A percentile compares a stretch with the other conserved stretches of the same genome.
Evolutionary conservation across 495 filamentous ascomycete species (phyloP).

Genomic region (Astrothelium subdiscretum): DNA sequence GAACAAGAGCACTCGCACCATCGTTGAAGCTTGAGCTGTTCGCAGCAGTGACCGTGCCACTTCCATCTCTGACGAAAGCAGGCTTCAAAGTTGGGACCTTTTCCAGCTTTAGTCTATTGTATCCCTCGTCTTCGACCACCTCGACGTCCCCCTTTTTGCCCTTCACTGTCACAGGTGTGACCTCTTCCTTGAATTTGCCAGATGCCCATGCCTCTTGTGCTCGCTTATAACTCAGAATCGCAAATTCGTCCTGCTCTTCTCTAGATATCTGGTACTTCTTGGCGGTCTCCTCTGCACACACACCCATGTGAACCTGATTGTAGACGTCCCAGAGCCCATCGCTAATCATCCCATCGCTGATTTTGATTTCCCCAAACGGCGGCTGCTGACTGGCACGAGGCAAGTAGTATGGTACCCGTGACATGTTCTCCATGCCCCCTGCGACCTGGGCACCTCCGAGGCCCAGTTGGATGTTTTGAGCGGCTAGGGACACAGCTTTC

Average conservation of each 20-base stretch:
- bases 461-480: constrained; percentile 88
- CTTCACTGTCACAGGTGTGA: constrained; percentile 74
- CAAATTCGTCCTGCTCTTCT: constrained; percentile 81
- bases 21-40: constrained; percentile 91
- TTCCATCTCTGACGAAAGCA: constrained; percentile 73
- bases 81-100: constrained; percentile 82
- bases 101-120: constrained; percentile 67
- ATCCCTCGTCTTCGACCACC: constrained; percentile 76
- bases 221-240: constrained; percentile 74
- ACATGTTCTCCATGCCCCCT: constrained; percentile 98
- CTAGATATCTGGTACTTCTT: constrained; percentile 73
- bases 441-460: constrained; percentile 76
- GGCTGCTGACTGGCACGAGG: constrained; percentile 63
- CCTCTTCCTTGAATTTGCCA: constrained; percentile 71
- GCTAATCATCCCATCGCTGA: constrained; percentile 87
- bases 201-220: constrained; percentile 82
- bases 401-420: constrained; percentile 82
- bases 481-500: constrained; percentile 81
- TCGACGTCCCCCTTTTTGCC: constrained; percentile 72
- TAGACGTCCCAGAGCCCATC: constrained; percentile 97
- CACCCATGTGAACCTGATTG: constrained; percentile 93
- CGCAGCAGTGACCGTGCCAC: constrained; percentile 85
- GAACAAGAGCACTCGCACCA: constrained; percentile 81
- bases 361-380: constrained; percentile 69
- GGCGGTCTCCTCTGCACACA: constrained; percentile 91